A percentile compares a stretch with the other conserved stretches of the same genome.
Evolutionary conservation across 176 grass and related monocot genomes (phyloP).

Genomic region (Bothriochloa decipiens): DNA sequence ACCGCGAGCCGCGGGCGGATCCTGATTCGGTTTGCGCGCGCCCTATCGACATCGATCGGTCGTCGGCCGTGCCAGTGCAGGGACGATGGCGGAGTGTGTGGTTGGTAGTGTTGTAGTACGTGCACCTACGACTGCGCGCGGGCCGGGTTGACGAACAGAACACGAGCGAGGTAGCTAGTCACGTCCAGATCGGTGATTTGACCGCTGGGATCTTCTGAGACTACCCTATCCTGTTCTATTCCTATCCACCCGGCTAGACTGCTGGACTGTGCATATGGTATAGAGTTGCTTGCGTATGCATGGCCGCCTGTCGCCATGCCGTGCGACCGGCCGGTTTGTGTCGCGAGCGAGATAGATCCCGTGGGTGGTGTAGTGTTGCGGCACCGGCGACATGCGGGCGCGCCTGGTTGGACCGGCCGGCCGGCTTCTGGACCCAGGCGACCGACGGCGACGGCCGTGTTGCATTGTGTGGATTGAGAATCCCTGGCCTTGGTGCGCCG

Average conservation of each 20-base stretch:
- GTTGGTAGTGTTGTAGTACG: neutral
- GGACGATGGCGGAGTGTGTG: too few species aligned
- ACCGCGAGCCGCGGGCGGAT: constrained; percentile 40
- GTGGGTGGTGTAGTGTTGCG: neutral
- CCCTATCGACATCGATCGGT: neutral
- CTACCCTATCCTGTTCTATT: neutral
- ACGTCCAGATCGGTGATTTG: constrained; percentile 33
- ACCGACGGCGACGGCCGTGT: neutral
- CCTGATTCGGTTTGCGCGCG: neutral
- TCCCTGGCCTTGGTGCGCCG: neutral
- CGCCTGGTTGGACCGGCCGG: constrained; percentile 43
- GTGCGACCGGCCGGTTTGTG: neutral
- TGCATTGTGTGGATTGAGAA: neutral
- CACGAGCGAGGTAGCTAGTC: neutral
- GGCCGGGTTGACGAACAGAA: too few species aligned
- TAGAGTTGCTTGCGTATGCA: neutral
- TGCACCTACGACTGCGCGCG: neutral
- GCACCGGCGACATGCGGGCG: constrained; percentile 31
- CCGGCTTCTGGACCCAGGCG: neutral
- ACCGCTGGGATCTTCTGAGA: neutral
- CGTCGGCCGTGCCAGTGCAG: neutral
- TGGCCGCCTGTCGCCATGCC: constrained; percentile 19
- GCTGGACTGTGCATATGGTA: too few species aligned
- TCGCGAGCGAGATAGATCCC: neutral
- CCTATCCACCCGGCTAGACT: neutral